Evolutionary conservation across 106 monocot species (phyloP).

Genomic region (Apostasia ramifera): DNA sequence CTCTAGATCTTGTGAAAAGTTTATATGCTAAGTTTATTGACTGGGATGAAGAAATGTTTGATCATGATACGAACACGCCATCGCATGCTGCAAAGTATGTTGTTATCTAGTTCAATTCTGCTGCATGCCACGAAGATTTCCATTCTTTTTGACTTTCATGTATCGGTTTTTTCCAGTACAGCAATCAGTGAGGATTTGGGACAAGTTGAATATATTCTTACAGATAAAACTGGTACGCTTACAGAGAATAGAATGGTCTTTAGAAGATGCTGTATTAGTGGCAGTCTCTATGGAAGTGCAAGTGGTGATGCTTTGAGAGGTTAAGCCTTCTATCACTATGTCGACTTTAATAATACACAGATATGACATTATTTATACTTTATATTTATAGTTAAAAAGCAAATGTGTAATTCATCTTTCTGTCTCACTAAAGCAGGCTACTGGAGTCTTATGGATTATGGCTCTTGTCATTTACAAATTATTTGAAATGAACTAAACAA

Average conservation of each 20-base stretch:
- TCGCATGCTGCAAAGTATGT: conserved; percentile 88
- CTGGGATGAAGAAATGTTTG: conserved; percentile 99
- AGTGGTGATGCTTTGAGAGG: conserved; percentile 96
- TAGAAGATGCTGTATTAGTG: conserved; percentile 84
- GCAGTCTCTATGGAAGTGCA: conserved; percentile 78
- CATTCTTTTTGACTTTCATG: background rate
- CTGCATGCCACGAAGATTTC: background rate
- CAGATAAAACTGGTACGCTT: conserved; percentile 96
- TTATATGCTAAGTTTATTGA: conserved; percentile 97
- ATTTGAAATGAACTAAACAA: too few relatives aligned
- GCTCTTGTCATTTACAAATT: too few relatives aligned
- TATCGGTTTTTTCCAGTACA: conserved; percentile 55
- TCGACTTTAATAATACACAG: background rate
- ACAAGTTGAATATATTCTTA: conserved; percentile 94
- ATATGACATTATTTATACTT: too few relatives aligned
- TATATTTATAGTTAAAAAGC: too few relatives aligned
- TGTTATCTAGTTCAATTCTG: background rate
- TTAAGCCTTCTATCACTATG: conserved; percentile 18
- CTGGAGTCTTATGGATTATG: too few relatives aligned
- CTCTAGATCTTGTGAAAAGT: conserved; percentile 86
- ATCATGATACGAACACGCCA: conserved; percentile 61
- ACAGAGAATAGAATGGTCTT: conserved; percentile 96
- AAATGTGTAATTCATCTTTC: too few relatives aligned
- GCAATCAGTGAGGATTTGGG: conserved; percentile 98
- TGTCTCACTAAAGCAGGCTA: too few relatives aligned